Evolutionary conservation across 2,329 filamentous ascomycete species (phyloP), one percentile per base, ranked within the genome.

Genomic region (Blumeria graminis): DNA sequence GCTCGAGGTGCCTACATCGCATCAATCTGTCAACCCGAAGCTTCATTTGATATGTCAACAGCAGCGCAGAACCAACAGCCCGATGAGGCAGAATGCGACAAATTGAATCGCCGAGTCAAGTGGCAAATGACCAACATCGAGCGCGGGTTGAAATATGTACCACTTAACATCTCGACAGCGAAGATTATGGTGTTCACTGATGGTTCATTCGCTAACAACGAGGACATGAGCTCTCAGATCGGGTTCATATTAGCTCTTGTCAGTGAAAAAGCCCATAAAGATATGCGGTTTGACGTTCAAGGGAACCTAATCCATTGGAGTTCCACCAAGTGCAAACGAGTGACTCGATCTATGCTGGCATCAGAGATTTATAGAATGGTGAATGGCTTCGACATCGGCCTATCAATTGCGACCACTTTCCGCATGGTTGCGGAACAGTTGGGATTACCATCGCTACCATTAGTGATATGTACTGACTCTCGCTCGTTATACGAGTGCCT

Each of bases 151-250:
- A 46, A 13, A 8, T 56, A 32, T 16, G 41, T 56, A 6, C 36
- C 8, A n/a, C 9, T 56, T 6, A 22, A 45, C 39, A 10, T 45
- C 9, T 11, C 39, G 14, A 22, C 38, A 16, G 38, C 41, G 10
- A 56, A 56, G 33, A 16, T 56, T 14, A 28, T 56, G 8, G 54
- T 56, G 1, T 55, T 55, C 45, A 36, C 53, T 10, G 53, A 43
- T 43, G 35, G 35, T 8, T 41, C 38, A 22, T 56, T 56, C 32
- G 54, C 50, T 3, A 52, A 18, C n/a, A 52, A 52, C 18, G 8
- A 35, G 18, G 28, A 52, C 3, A 9, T 52, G 3, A 33, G 16
- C 11, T 56, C 39, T n/a, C 39, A 56, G 35, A 18, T 56, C 16
- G 54, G 39, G 14, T 56, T 33, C 22, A 33, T 35, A 1, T 13